These are phyloP conservation scores for Talaromyces verruculosus DNA, from an alignment of 2,329 filamentous ascomycete genomes.

Conservation along the genomic window DNA sequence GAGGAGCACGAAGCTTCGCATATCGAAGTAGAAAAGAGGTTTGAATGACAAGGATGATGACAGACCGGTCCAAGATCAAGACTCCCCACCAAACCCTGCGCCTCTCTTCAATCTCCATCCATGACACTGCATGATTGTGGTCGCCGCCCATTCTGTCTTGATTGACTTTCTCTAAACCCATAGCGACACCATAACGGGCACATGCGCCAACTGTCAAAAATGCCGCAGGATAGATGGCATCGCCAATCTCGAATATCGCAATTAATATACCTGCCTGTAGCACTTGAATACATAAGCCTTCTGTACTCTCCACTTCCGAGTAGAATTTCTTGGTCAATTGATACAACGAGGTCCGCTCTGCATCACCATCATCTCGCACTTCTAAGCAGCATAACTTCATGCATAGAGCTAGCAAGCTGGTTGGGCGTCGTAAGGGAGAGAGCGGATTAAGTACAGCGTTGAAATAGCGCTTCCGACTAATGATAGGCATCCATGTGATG, in stretches of 20 bases:
- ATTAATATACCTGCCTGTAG: slow-evolving; percentile 17
- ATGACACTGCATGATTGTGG: neutral
- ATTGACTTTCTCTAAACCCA: slow-evolving; percentile 16
- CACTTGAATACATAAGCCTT: slow-evolving; percentile 10
- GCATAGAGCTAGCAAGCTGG: slow-evolving; percentile 6
- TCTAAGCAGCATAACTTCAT: slow-evolving; percentile 13
- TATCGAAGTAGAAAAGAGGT: neutral
- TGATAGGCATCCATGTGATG: slow-evolving; percentile 16
- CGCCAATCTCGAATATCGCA: slow-evolving; percentile 15
- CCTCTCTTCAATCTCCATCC: slow-evolving; percentile 16
- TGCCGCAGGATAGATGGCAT: slow-evolving; percentile 17
- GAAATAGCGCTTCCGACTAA: neutral
- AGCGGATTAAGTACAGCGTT: slow-evolving; percentile 10
- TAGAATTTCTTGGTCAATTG: slow-evolving; percentile 11
- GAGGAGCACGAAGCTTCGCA: neutral
- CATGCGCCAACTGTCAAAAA: slow-evolving; percentile 15
- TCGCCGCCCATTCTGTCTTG: slow-evolving; percentile 9
- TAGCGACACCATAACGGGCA: slow-evolving; percentile 14
- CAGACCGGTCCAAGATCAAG: slow-evolving; percentile 15
- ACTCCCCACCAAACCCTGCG: slow-evolving; percentile 13
- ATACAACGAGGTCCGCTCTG: slow-evolving; percentile 7
- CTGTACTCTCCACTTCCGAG: slow-evolving; percentile 17
- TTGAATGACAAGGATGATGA: neutral
- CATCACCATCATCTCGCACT: neutral
- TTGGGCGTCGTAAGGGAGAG: slow-evolving; percentile 5